Evolutionary conservation across 345 rosid genomes (phyloP), one percentile per base, ranked within the genome.

Genomic region (Angophora floribunda): DNA sequence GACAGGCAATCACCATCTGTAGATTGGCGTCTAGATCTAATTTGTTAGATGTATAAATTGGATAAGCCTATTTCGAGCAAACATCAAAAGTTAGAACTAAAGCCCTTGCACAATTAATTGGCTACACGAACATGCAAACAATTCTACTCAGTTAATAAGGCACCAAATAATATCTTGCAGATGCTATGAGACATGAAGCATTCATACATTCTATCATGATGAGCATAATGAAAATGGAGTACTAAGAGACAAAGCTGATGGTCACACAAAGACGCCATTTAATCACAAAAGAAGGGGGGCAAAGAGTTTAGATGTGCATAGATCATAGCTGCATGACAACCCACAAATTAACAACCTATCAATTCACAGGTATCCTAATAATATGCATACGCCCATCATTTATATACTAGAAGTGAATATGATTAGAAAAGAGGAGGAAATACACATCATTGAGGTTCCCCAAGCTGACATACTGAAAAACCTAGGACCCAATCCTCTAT

Each of bases 381-480:
- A 30, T 13, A 15, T 13, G 49, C 13, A 11, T 19, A 86, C 12
- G 36, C 50, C 30, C 45, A 51, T 30, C 61, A 44, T 17, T 51
- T 30, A 50, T 17, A 50, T 32, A 49, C 51, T 32, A 51, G n/a
- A 32, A 67, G 55, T 13, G 26, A 51, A 51, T 65, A 21, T 22
- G 30, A 65, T 75, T n/a, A 86, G 52, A 87, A 50, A 84, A 89
- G 84, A 50, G 87, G 88, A 89, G 88, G 89, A 86, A 88, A 85
- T 51, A 51, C 98, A 89, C 95, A 98, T 98, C 99, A 98, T 96
- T 4, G 99, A 93, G 88, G 99, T 97, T 94, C 99, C 99, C 99
- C 99, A 96, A 86, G 99, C 97, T 26, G 99, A 98, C 97, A 95
- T 98, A 94, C 98, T 97, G 94, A 98, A 93, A 91, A 98, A 95